Evolutionary conservation across 805 yeast species (phyloP).

Genomic region (Cyberlindnera americana): DNA sequence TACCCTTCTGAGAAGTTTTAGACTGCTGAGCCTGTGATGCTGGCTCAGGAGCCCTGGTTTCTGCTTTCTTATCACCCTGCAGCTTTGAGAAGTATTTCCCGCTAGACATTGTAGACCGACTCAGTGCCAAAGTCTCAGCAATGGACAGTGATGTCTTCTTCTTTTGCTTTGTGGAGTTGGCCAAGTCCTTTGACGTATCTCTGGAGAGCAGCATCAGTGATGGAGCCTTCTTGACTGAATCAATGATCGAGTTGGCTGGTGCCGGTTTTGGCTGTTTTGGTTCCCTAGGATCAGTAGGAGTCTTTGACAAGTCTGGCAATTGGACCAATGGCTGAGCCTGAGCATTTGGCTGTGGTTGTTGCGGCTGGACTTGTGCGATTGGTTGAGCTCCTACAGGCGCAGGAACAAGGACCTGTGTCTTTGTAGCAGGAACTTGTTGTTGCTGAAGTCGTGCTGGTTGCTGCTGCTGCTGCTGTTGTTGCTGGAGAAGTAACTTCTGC

Average conservation of each 20-base stretch:
- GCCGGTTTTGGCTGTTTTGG: conserved; percentile 23
- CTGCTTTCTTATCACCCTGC: conserved; percentile 16
- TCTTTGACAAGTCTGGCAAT: not conserved
- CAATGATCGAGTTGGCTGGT: conserved; percentile 21
- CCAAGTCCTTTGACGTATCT: conserved; percentile 27
- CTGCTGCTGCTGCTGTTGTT: conserved; percentile 23
- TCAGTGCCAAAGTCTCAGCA: conserved; percentile 57
- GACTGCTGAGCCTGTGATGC: no score
- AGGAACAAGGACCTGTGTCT: no score
- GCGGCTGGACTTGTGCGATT: not conserved
- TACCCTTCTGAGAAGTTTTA: conserved; percentile 1
- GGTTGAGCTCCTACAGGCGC: not conserved
- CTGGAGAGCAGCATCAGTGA: conserved; percentile 23
- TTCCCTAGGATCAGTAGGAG: conserved; percentile 1
- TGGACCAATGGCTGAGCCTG: not conserved
- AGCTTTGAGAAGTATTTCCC: conserved; percentile 28
- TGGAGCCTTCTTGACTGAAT: conserved; percentile 22
- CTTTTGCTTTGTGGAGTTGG: conserved; percentile 23
- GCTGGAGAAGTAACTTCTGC: conserved; percentile 14
- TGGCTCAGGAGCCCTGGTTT: conserved; percentile 1
- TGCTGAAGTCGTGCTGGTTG: conserved; percentile 8
- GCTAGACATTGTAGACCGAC: conserved; percentile 42
- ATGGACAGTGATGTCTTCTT: conserved; percentile 41
- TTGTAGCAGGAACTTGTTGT: no score
- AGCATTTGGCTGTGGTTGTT: not conserved